Percentiles rank a stretch among this genome's conserved stretches.
phyloP scores from a whole-genome alignment of 331 rosid species.

The Acacia pycnantha region DNA sequence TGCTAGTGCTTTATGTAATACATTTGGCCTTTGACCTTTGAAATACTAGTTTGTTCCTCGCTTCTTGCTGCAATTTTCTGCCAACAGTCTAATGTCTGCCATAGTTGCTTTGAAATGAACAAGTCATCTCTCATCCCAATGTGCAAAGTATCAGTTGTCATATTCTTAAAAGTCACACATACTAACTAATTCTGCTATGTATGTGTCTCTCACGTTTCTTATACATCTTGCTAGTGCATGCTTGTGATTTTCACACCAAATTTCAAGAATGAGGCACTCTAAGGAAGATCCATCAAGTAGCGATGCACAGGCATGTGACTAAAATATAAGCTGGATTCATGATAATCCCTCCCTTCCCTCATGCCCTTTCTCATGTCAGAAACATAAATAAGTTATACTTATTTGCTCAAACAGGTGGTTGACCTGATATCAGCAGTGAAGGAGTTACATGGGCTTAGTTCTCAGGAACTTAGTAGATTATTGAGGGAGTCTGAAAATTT shows the following conservation, averaged over 20 bases:
- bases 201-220: conserved; percentile 19
- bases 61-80: conserved; percentile 24
- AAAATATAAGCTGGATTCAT: conserved; percentile 24
- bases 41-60: conserved; percentile 6
- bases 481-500: conserved; percentile 76
- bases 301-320: conserved; percentile 31
- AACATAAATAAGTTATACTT: conserved; percentile 28
- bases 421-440: conserved; percentile 62
- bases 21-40: conserved; percentile 3
- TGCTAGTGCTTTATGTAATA: not conserved
- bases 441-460: conserved; percentile 65
- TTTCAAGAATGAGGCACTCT: conserved; percentile 38
- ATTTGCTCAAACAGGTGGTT: conserved; percentile 58
- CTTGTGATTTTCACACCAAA: conserved; percentile 24
- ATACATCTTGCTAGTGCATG: conserved; percentile 19
- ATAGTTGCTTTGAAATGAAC: conserved; percentile 12
- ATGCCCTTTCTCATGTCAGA: conserved; percentile 21
- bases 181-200: conserved; percentile 21
- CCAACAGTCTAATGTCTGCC: conserved; percentile 1
- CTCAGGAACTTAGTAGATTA: conserved; percentile 66
- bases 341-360: conserved; percentile 19
- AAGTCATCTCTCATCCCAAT: conserved; percentile 11
- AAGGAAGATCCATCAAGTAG: conserved; percentile 44
- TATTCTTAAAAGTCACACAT: conserved; percentile 11
- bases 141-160: conserved; percentile 13